Evolutionary conservation across 352 stramenopile species (phyloP).

Genomic region (Pythium sukuiense): DNA sequence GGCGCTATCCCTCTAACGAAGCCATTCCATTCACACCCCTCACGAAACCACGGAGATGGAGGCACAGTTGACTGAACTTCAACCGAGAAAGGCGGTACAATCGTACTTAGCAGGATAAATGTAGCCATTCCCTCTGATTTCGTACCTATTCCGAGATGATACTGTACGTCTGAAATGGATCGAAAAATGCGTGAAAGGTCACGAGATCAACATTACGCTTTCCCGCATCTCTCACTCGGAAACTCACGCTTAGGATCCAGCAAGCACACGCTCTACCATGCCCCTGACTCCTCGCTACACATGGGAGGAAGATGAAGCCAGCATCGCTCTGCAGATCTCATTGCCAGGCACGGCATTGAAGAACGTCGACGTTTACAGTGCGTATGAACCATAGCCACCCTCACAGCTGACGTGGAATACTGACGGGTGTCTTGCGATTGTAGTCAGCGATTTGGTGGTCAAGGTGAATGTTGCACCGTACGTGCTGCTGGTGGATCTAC

Average conservation of each 20-base stretch:
- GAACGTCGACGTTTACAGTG: conserved; percentile 72
- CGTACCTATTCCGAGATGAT: no score
- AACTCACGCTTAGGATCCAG: no score
- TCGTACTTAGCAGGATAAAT: not conserved
- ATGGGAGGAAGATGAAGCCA: conserved; percentile 60
- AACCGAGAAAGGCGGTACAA: no score
- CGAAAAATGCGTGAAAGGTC: conserved; percentile 16
- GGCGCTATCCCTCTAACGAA: no score
- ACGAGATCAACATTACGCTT: not conserved
- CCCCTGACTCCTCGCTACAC: conserved; percentile 62
- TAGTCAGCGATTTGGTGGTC: conserved; percentile 78
- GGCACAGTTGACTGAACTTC: no score
- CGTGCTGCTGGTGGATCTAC: conserved; percentile 71
- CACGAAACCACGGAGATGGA: no score
- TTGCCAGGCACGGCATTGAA: conserved; percentile 49
- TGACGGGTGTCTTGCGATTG: not conserved
- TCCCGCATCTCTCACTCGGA: no score
- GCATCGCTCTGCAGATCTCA: conserved; percentile 50
- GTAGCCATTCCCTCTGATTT: no score
- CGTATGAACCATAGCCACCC: not conserved
- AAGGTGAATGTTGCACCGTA: conserved; percentile 81
- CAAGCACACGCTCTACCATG: conserved; percentile 36
- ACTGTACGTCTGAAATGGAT: not conserved
- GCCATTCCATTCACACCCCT: no score
- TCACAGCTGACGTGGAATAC: not conserved